Percentiles rank a stretch among this genome's conserved stretches.
Conservation (phyloP, 2,329 filamentous ascomycete genomes). For the Bretziella fagacearum region DNA sequence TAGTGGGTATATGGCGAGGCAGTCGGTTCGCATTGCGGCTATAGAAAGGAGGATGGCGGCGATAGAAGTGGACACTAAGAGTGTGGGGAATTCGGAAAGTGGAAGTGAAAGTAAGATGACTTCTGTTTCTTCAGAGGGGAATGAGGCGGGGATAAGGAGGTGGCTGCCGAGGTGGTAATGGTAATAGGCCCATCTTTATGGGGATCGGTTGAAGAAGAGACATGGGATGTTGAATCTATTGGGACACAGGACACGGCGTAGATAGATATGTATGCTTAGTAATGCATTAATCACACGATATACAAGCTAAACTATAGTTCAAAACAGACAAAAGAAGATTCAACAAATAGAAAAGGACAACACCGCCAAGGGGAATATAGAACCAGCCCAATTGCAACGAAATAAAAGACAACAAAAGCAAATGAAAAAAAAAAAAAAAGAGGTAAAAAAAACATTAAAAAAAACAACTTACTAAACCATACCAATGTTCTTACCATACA, state of each 20-base stretch:
- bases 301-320: background rate
- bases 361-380: constrained; percentile 7
- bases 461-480: background rate
- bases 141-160: background rate
- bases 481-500: constrained; percentile 23
- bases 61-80: background rate
- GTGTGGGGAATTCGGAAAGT: background rate
- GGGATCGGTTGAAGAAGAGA: no score
- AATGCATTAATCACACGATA: background rate
- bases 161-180: background rate
- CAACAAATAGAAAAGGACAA: background rate
- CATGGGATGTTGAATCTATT: background rate
- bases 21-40: background rate
- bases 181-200: no score
- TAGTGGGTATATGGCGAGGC: background rate
- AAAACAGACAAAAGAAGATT: background rate
- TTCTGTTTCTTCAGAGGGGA: background rate
- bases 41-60: background rate
- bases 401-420: constrained; percentile 6
- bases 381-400: constrained; percentile 5
- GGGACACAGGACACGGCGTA: background rate
- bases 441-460: background rate
- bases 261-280: background rate
- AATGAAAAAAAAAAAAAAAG: constrained; percentile 2
- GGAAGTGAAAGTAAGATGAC: background rate